Evolutionary conservation across 2,329 filamentous ascomycete genomes (phyloP).

Genomic region (Ceratocystis papillata): DNA sequence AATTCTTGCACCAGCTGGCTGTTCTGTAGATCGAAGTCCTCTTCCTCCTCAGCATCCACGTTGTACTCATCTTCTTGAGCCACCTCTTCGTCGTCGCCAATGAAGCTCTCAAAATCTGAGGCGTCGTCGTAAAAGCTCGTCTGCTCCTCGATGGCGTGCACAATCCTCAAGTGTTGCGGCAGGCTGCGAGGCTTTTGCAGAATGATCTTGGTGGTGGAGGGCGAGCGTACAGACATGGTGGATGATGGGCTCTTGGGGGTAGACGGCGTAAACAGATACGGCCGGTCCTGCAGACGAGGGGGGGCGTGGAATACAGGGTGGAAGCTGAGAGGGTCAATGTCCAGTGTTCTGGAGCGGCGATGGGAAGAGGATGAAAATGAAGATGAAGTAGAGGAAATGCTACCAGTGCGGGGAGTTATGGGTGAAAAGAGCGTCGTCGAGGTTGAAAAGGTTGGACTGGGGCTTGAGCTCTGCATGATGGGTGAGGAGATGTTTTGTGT

Average conservation of each 20-base stretch:
- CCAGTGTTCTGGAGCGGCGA: conserved; percentile 23
- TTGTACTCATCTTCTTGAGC: neutral
- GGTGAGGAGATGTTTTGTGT: conserved; percentile 19
- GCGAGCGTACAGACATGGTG: conserved; percentile 22
- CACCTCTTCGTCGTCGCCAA: conserved; percentile 10
- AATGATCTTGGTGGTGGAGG: conserved; percentile 20
- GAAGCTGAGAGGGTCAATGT: conserved; percentile 23
- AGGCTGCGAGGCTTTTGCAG: conserved; percentile 20
- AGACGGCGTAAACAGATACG: conserved; percentile 21
- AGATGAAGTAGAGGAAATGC: conserved; percentile 4
- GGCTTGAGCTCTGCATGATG: conserved; percentile 17
- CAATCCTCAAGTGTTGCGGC: conserved; percentile 22
- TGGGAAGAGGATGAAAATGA: conserved; percentile 16
- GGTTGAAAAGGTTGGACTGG: conserved; percentile 17
- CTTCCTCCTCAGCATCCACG: conserved; percentile 10
- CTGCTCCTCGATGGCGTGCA: conserved; percentile 23
- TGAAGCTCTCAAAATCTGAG: conserved; percentile 13
- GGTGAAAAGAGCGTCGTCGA: conserved; percentile 10
- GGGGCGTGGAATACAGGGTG: conserved; percentile 22
- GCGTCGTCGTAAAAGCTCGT: conserved; percentile 14
- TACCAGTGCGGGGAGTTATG: neutral
- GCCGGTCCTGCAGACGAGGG: conserved; percentile 24
- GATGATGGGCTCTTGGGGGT: conserved; percentile 18
- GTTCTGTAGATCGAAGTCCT: conserved; percentile 20
- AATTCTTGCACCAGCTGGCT: conserved; percentile 18